Conservation (phyloP, 345 rosid species). For the Syzygium aqueum region DNA sequence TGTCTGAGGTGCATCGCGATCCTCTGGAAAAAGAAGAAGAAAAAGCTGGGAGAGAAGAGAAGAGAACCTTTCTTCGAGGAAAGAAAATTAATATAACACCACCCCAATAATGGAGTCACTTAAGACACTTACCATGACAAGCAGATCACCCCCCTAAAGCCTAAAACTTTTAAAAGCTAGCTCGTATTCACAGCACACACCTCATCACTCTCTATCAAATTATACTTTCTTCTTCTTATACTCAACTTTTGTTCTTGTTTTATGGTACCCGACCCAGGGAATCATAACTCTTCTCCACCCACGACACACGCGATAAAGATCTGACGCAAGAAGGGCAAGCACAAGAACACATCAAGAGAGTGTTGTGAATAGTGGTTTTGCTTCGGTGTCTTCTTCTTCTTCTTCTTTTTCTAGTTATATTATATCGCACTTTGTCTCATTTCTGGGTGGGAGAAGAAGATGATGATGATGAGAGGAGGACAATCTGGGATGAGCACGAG, state of each 20-base stretch:
- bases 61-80: not conserved
- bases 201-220: not conserved
- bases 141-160: not conserved
- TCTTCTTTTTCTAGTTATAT: not conserved
- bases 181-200: not conserved
- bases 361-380: not conserved
- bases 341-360: not conserved
- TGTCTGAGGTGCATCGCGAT: not conserved
- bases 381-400: not conserved
- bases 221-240: not conserved
- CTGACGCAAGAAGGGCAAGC: not conserved
- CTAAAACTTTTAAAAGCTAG: not conserved
- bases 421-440: not conserved
- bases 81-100: not conserved
- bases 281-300: not conserved
- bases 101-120: not conserved
- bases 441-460: not conserved
- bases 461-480: not conserved
- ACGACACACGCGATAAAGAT: not conserved
- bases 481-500: conserved; percentile 2
- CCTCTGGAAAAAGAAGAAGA: not conserved
- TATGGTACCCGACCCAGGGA: not conserved
- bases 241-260: not conserved
- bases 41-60: not conserved
- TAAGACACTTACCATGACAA: not conserved